Evolutionary conservation across 169 alveolate genomes (phyloP).

Genomic region (Perkinsus olseni): DNA sequence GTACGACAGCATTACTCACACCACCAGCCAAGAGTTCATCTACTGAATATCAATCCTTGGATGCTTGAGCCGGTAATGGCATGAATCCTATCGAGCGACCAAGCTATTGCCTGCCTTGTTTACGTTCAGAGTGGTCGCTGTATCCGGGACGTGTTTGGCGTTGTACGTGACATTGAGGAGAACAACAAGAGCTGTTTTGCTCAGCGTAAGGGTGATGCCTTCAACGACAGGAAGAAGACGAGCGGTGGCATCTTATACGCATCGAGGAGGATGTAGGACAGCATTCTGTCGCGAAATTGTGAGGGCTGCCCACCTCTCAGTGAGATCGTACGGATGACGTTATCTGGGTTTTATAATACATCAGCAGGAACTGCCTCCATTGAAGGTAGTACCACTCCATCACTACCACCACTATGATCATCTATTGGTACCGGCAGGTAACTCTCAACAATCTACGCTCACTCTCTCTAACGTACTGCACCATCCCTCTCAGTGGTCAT

Average conservation of each 20-base stretch:
- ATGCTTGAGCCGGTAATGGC: background rate
- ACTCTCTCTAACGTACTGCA: background rate
- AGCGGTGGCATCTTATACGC: background rate
- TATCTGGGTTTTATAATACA: background rate
- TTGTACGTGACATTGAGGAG: background rate
- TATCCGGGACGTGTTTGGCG: background rate
- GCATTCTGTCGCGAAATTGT: too few relatives aligned
- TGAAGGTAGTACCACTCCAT: background rate
- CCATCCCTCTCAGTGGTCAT: background rate
- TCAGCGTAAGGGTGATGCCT: background rate
- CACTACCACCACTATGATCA: background rate
- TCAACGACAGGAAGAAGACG: background rate
- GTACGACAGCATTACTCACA: background rate
- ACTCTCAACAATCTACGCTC: background rate
- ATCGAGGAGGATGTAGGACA: background rate
- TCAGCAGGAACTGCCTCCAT: background rate
- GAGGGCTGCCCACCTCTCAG: background rate
- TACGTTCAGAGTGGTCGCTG: background rate
- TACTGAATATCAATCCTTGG: background rate
- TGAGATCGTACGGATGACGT: background rate
- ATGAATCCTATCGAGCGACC: background rate
- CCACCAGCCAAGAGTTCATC: background rate
- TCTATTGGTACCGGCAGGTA: background rate
- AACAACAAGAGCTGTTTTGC: background rate
- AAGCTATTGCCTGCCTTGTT: background rate